These are phyloP conservation scores for Dovyalis caffra DNA, from an alignment of 345 rosid genomes.

Conservation along the genomic window DNA sequence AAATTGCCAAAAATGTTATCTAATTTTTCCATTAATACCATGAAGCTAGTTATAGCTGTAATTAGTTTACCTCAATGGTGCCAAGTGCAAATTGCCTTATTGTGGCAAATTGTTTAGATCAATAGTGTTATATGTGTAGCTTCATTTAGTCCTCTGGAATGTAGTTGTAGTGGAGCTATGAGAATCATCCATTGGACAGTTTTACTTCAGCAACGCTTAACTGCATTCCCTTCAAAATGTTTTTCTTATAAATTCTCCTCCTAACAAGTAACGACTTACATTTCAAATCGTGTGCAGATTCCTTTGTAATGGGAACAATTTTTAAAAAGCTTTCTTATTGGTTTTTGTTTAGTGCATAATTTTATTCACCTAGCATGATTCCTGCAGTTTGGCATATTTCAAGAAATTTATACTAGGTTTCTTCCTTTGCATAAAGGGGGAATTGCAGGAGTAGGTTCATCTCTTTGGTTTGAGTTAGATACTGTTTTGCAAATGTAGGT, in stretches of 20 bases:
- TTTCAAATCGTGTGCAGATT: neutral
- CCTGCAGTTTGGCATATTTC: too few relatives aligned
- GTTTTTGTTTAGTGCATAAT: too few relatives aligned
- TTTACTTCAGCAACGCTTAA: neutral
- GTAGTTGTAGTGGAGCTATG: too few relatives aligned
- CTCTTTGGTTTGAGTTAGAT: too few relatives aligned
- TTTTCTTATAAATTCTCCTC: neutral
- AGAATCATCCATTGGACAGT: neutral
- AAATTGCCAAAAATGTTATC: neutral
- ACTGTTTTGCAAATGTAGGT: constrained; percentile 42
- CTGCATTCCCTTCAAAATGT: neutral
- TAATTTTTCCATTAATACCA: neutral
- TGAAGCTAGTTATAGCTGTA: neutral
- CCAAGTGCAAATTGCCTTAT: neutral
- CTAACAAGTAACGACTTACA: too few relatives aligned
- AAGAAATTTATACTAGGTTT: too few relatives aligned
- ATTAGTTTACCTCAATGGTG: neutral
- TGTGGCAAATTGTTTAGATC: neutral
- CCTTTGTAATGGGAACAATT: neutral
- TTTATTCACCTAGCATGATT: too few relatives aligned
- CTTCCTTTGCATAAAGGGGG: too few relatives aligned
- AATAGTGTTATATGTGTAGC: neutral
- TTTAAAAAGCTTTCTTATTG: too few relatives aligned
- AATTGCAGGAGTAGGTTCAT: too few relatives aligned
- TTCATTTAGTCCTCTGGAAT: too few relatives aligned